phyloP scores from a whole-genome alignment of 2,329 filamentous ascomycete genomes.

The Aureobasidium namibiae region DNA sequence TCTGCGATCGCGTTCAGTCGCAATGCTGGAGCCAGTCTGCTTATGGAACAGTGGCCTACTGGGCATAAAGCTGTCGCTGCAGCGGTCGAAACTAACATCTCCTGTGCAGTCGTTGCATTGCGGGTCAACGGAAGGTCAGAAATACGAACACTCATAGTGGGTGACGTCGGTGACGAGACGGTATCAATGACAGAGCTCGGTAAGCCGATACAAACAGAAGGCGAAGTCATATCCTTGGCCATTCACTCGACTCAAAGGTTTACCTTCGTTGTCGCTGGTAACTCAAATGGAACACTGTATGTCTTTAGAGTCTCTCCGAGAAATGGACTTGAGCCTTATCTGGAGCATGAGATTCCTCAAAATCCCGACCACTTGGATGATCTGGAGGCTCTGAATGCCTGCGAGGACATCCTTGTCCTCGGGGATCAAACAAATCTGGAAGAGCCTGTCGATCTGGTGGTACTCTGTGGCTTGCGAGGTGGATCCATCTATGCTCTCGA shows the following conservation, averaged over 20 bases:
- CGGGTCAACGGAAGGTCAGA: conserved; percentile 3
- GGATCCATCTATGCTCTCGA: conserved; percentile 20
- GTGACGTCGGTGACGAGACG: not conserved
- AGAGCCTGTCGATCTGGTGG: conserved; percentile 13
- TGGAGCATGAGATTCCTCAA: conserved; percentile 16
- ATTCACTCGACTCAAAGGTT: conserved; percentile 20
- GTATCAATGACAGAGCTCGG: not conserved
- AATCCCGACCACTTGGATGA: not conserved
- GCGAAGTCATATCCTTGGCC: conserved; percentile 28
- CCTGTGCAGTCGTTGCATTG: conserved; percentile 17
- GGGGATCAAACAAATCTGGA: not conserved
- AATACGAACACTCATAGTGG: not conserved
- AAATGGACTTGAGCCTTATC: conserved; percentile 10
- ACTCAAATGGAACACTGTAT: conserved; percentile 20
- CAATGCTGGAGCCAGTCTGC: conserved; percentile 15
- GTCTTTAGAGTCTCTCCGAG: conserved; percentile 19
- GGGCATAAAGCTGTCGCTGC: conserved; percentile 20
- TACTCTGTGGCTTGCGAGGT: conserved; percentile 31
- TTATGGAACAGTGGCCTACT: not conserved
- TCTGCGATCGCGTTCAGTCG: conserved; percentile 18
- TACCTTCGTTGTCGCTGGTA: conserved; percentile 24
- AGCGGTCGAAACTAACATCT: conserved; percentile 15
- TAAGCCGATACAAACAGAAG: conserved; percentile 16
- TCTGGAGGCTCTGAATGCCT: conserved; percentile 16
- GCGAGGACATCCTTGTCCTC: conserved; percentile 25